Evolutionary conservation across 371 early-diverging fungal species (phyloP), one percentile per base, ranked within the genome.

Genomic region (Dinochytrium kinnereticum): DNA sequence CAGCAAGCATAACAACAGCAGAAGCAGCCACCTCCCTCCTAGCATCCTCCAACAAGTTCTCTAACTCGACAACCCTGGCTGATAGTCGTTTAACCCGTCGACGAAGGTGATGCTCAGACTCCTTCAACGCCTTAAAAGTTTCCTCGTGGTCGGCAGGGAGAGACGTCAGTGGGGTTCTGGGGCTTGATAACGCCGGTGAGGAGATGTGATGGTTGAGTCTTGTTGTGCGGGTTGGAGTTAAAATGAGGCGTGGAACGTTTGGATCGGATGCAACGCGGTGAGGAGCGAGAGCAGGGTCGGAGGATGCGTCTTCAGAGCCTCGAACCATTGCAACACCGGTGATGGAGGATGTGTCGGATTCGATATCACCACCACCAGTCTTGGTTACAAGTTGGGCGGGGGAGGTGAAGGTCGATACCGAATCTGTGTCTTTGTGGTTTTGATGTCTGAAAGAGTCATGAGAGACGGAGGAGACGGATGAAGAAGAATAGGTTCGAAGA

Each of bases 11-110:
- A 30, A 61, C 13, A 26, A 21, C 19, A n/a, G 24, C 40, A 15
- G 38, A 15, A 21, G 31, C 57, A 15, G 59, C 19, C 24, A 17
- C 30, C 33, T 67, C 68, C 24, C 51, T 24, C 30, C 38, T 67
- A 33, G 66, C 24, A 38, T 21, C 30, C 33, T 73, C 73, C 34
- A 53, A 55, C 51, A 53, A 10, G 17, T 30, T 21, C 34, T 73
- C 37, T 2, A 73, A 59, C 67, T 73, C 73, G 17, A 67, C 33
- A 19, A 68, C 69, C 1, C 68, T 51, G 2, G 73, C 73, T 31
- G 68, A 26, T 7, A 66, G 19, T 26, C 44, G 7, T 34, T 64
- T 71, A 13, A 66, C n/a, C 2, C 44, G 15, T 30, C 49, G 38
- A 3, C 30, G 5, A 2, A 66, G 49, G 17, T 38, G 38, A 24